Conservation (phyloP, 768 basidiomycete species). For the Hygrocybe coccinea region DNA sequence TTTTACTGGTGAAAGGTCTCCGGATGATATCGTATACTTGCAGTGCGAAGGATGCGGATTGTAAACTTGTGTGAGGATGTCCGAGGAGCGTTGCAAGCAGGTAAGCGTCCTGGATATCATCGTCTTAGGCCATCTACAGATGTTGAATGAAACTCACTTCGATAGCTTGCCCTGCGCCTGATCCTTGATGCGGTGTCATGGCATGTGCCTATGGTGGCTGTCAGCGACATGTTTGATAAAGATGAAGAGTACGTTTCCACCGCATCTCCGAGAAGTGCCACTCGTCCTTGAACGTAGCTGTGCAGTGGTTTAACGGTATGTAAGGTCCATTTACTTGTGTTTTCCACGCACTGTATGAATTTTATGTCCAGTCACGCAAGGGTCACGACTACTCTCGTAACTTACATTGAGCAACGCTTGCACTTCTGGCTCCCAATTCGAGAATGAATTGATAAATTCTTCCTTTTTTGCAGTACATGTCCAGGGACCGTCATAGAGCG, state of each 20-base stretch:
- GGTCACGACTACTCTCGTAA: background rate
- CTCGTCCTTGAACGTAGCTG: constrained; percentile 48
- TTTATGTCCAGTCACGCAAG: constrained; percentile 6
- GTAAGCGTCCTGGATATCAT: constrained; percentile 43
- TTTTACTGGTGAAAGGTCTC: constrained; percentile 40
- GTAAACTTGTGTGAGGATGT: constrained; percentile 37
- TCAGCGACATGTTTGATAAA: constrained; percentile 14
- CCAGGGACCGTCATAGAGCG: constrained; percentile 49
- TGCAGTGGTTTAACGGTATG: constrained; percentile 51
- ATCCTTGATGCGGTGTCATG: constrained; percentile 51
- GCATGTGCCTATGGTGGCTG: constrained; percentile 46
- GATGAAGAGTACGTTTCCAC: constrained; percentile 28
- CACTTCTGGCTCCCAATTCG: constrained; percentile 56
- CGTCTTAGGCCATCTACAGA: constrained; percentile 32
- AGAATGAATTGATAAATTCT: constrained; percentile 44
- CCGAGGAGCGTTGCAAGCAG: constrained; percentile 43
- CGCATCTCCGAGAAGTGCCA: constrained; percentile 46
- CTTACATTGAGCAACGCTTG: constrained; percentile 51
- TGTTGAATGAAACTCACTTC: constrained; percentile 34
- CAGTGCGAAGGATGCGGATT: constrained; percentile 40
- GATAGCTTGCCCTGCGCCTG: constrained; percentile 55
- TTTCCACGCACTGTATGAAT: constrained; percentile 47
- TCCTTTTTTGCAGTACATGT: constrained; percentile 41
- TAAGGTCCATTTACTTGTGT: constrained; percentile 57
- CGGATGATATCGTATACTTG: constrained; percentile 48